phyloP scores from a whole-genome alignment of 192 early-diverging fungal species.

The Coemansia sp. region DNA sequence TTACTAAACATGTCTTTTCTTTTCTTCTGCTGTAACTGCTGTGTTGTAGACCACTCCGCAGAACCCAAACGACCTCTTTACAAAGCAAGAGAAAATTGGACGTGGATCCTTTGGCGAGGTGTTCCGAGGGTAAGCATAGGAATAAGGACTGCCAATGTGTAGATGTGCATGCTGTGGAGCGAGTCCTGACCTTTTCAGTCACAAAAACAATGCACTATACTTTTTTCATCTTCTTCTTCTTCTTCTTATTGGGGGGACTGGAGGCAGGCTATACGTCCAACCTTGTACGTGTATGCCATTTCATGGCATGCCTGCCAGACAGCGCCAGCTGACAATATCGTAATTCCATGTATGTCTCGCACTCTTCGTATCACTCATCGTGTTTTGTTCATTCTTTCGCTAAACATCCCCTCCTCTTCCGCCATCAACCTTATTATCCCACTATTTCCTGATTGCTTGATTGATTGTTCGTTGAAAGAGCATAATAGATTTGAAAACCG shows the following conservation, averaged over 20 bases:
- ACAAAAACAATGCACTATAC: constrained; percentile 1
- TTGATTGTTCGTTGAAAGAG: too few relatives aligned
- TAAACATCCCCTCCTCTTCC: not conserved
- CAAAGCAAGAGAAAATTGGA: constrained; percentile 55
- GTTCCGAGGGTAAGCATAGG: constrained; percentile 68
- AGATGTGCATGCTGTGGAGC: too few relatives aligned
- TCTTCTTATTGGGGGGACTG: too few relatives aligned
- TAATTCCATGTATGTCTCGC: too few relatives aligned
- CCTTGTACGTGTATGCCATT: too few relatives aligned
- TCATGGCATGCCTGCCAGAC: too few relatives aligned
- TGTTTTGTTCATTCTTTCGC: not conserved
- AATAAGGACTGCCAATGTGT: not conserved
- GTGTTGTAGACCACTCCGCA: constrained; percentile 26
- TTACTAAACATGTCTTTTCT: not conserved
- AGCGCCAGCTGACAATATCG: too few relatives aligned
- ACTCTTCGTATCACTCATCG: too few relatives aligned
- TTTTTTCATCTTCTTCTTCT: not conserved
- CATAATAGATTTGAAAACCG: constrained; percentile 47
- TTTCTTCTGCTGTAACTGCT: constrained; percentile 9
- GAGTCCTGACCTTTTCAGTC: too few relatives aligned
- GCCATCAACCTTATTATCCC: too few relatives aligned
- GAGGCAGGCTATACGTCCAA: not conserved
- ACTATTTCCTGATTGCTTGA: too few relatives aligned
- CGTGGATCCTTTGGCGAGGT: constrained; percentile 82
- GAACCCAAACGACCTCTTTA: constrained; percentile 58